Base-by-base conservation (phyloP, 768 basidiomycete species). In the Podaxis mareebaensis region DNA sequence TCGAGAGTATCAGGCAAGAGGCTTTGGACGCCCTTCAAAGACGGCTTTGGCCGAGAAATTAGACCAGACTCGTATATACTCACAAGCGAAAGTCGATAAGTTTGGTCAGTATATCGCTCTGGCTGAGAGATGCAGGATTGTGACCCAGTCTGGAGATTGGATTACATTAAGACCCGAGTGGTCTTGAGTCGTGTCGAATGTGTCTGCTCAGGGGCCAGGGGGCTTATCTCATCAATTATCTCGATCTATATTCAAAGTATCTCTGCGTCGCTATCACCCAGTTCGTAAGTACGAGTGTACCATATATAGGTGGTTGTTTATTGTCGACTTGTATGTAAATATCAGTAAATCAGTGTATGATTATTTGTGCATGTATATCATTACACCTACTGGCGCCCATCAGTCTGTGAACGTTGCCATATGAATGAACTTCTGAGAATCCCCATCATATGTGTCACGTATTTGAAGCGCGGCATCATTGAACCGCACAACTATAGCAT, bases 41-140 rank as follows among this genome's bases (percentile, higher is more conserved):
- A 79, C 79, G 26, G n/a, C 52, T 0, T 61, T 85, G 10, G 79
- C 75, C 10, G 40, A 69, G 28, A 67, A 70, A 33, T 65, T 86
- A 11, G 64, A 70, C 13, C 65, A 68, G 38, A 72, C 69, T 56
- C 67, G 65, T 33, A 69, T 77, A 2, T 84, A 83, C 58, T 67
- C 69, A 67, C 68, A 69, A 38, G 81, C 79, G 10, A 79, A 80
- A 1, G 79, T 77, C 4, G 30, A 74, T 5, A 76, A 69, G 26
- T 82, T 84, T 65, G 71, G 71, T 17, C 75, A 79, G 46, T 85
- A 84, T 65, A 57, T 74, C 12, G 66, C 64, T 8, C 64, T 76
- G 59, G 84, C 84, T 12, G 71, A 73, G 42, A 70, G 76, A 61
- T 71, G 66, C 13, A 76, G 74, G 24, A 72, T 84, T 33, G 66